These are phyloP conservation scores for Aquilaria yunnanensis DNA, from an alignment of 345 rosid species.

Conservation along the genomic window DNA sequence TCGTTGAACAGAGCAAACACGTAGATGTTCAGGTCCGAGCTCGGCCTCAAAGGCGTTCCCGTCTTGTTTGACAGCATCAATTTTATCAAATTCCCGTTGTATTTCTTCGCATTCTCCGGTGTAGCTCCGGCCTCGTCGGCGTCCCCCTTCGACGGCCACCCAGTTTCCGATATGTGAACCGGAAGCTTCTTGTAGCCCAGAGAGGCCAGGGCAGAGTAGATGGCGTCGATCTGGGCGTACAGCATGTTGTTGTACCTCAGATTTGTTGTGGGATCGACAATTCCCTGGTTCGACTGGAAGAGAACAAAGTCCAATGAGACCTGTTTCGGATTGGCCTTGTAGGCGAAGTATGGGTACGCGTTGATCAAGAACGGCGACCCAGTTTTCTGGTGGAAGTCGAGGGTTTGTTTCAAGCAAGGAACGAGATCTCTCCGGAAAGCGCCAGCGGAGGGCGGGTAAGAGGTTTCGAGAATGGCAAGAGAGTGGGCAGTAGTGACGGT, in stretches of 20 bases:
- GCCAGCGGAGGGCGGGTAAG: constrained; percentile 91
- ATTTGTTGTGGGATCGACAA: constrained; percentile 56
- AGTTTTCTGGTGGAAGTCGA: constrained; percentile 58
- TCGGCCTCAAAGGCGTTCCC: constrained; percentile 77
- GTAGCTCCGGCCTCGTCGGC: constrained; percentile 79
- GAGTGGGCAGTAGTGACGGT: constrained; percentile 81
- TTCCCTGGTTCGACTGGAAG: constrained; percentile 66
- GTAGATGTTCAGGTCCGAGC: constrained; percentile 48
- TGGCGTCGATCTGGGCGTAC: constrained; percentile 89
- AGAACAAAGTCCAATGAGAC: constrained; percentile 70
- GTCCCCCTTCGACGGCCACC: constrained; percentile 99
- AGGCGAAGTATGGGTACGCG: constrained; percentile 94
- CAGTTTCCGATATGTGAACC: constrained; percentile 85
- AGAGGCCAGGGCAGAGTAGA: constrained; percentile 56
- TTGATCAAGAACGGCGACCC: constrained; percentile 81
- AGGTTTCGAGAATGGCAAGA: constrained; percentile 52
- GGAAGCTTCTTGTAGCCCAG: constrained; percentile 56
- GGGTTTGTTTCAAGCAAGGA: constrained; percentile 37
- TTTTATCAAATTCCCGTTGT: constrained; percentile 78
- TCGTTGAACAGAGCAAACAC: constrained; percentile 90
- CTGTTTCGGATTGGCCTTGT: constrained; percentile 73
- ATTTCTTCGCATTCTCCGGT: constrained; percentile 72
- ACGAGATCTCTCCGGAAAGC: constrained; percentile 61
- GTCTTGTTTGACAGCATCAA: constrained; percentile 45
- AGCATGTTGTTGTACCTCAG: constrained; percentile 89